A percentile compares a stretch with the other conserved stretches of the same genome.
These are phyloP conservation scores for Angomonas deanei DNA, from an alignment of 208 protist genomes.

Conservation along the genomic window DNA sequence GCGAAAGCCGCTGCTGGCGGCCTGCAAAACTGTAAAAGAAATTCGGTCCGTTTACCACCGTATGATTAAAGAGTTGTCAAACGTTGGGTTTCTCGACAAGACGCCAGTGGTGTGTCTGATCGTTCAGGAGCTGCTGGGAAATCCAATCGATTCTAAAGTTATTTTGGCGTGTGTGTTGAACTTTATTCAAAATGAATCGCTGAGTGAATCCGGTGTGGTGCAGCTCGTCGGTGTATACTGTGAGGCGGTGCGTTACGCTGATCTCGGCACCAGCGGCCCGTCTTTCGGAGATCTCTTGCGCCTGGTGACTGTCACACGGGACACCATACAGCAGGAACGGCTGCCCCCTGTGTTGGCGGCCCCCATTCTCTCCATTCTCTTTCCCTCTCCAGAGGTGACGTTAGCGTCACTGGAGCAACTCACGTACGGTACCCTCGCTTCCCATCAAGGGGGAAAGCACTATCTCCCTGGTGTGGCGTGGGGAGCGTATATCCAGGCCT, in stretches of 20 bases:
- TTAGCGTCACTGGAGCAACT: not conserved
- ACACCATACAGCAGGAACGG: not conserved
- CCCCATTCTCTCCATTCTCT: slow-evolving; percentile 24
- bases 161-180: not conserved
- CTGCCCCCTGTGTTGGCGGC: slow-evolving; percentile 20
- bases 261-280: not conserved
- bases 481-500: slow-evolving; percentile 51
- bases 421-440: not conserved
- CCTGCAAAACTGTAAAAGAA: not conserved
- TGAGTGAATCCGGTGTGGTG: not conserved
- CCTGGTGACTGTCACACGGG: not conserved
- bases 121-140: not conserved
- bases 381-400: not conserved
- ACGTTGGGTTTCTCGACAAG: not conserved
- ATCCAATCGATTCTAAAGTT: not conserved
- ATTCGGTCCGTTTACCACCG: not conserved
- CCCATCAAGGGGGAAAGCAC: not conserved
- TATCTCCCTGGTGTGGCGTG: slow-evolving; percentile 73
- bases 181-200: not conserved
- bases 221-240: not conserved
- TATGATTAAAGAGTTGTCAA: not conserved
- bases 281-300: not conserved
- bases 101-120: not conserved
- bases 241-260: not conserved
- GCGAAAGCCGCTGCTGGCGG: not conserved